Base-by-base conservation (phyloP, 2,329 filamentous ascomycete genomes). In the Fusarium camptoceras region DNA sequence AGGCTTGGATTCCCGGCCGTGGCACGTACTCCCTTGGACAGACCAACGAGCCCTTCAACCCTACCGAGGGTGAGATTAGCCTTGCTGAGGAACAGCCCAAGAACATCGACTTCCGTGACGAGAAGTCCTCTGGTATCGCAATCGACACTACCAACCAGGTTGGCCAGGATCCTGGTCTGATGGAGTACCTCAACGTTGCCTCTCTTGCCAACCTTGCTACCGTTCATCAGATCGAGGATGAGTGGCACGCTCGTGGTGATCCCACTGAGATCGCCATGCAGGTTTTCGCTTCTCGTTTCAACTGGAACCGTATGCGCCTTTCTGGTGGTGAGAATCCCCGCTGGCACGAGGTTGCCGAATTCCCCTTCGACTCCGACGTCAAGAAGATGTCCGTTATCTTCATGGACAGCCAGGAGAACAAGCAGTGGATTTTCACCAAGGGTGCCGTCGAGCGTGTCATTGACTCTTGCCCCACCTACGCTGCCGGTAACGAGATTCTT, bases 331-430 rank as follows among this genome's bases (percentile, higher is more conserved):
- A 86, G 2, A 79, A 79, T 6, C 81, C 86, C 1, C 73, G 81
- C 28, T 91, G 88, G 88, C 81, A 80, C 22, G 83, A 91, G 70
- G 80, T 89, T 25, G 87, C 88, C 3, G 91, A 93, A 72, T 92
- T 91, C 62, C 91, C 90, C 0, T 94, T 93, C 68, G 91, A 93
- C 75, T 92, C 90, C 0, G 88, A 88, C 60, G 86, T 93, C 68
- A 94, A 93, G 82, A 91, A 90, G 73, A 93, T 93, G 91, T 91
- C 90, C 0, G 90, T 92, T 39, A 88, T 92, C 55, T 91, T 91
- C 76, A 75, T 84, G 44, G 78, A 85, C 24, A 73, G 71, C 16
- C 75, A 79, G 10, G 77, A 76, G 2, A 76, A 79, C 25, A 78
- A 82, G 56, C 82, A 83, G 68, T 83, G 79, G 77, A 80, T 88